Evolutionary conservation across 2,329 filamentous ascomycete genomes (phyloP), one percentile per base, ranked within the genome.

Genomic region (Epichloe baconii): DNA sequence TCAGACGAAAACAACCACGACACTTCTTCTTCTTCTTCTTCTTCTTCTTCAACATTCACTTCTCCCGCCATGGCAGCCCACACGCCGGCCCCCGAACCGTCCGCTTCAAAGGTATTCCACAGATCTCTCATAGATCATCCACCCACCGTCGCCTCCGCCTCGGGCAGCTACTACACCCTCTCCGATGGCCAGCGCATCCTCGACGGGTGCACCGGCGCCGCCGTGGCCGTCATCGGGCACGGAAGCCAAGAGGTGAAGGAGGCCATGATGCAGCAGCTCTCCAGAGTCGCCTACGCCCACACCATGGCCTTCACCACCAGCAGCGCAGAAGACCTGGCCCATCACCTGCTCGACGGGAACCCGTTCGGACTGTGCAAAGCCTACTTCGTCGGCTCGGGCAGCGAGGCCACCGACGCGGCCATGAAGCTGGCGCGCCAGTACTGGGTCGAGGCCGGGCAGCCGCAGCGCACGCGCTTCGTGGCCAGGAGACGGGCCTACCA

Each of bases 171-270:
- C 23, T 58, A 72, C 3, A 58, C 58, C 1, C 63, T 70, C 4
- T 54, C 62, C 8, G 60, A 66, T 19, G 42, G 21, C 26, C 21
- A 44, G 12, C 21, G 21, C 5, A 44, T 44, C 14, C 36, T 50
- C 14, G 48, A 50, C 42, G 48, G 41, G 12, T 50, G 48, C 11
- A 21, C 12, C n/a, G 48, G 48, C 19, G 41, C 53, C 7, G 80
- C 80, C 7, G 83, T 87, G 5, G 73, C 79, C 10, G 81, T 79
- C 61, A 62, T 86, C 8, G 83, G 82, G 15, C 79, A 85, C 59
- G 75, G 74, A 35, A 72, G 82, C 52, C 57, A 71, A 50, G 68
- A 77, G 51, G 75, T 86, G 21, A 70, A 68, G 31, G 64, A 73
- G 17, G 80, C 80, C 1, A 71, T 85, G 34, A 66, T 68, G 19